phyloP scores from a whole-genome alignment of 225 moss, liverwort and hornwort species.

The Rhytidiadelphus loreus region DNA sequence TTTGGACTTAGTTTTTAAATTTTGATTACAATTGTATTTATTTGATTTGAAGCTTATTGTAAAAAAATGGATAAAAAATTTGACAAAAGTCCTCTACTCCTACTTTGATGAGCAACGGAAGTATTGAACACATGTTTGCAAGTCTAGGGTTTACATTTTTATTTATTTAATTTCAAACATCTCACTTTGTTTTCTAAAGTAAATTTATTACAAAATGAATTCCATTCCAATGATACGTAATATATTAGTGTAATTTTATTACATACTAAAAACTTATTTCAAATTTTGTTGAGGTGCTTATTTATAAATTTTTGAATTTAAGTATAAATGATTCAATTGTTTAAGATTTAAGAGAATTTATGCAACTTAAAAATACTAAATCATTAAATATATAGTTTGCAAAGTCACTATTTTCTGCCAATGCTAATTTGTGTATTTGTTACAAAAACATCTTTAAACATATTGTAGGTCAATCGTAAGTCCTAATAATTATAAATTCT shows the following conservation, averaged over 20 bases:
- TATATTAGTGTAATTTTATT: neutral
- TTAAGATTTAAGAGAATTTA: neutral
- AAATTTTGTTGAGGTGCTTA: neutral
- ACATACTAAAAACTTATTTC: neutral
- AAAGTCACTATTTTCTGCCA: neutral
- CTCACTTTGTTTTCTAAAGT: neutral
- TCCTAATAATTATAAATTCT: neutral
- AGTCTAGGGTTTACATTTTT: neutral
- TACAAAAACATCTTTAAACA: neutral
- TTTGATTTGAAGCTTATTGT: neutral
- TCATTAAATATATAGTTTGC: too few species aligned
- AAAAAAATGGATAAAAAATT: neutral
- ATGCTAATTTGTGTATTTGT: neutral
- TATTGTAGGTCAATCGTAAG: neutral
- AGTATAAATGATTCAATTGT: neutral
- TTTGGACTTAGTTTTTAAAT: fast-evolving
- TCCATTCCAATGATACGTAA: neutral
- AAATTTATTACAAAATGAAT: neutral
- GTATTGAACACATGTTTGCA: neutral
- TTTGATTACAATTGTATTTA: neutral
- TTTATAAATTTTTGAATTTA: neutral
- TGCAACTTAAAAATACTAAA: neutral
- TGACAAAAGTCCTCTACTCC: neutral
- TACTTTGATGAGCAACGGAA: neutral
- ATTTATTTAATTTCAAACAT: neutral